Conservation (phyloP, 2,329 filamentous ascomycete genomes). For the Hansfordia pulvinata region DNA sequence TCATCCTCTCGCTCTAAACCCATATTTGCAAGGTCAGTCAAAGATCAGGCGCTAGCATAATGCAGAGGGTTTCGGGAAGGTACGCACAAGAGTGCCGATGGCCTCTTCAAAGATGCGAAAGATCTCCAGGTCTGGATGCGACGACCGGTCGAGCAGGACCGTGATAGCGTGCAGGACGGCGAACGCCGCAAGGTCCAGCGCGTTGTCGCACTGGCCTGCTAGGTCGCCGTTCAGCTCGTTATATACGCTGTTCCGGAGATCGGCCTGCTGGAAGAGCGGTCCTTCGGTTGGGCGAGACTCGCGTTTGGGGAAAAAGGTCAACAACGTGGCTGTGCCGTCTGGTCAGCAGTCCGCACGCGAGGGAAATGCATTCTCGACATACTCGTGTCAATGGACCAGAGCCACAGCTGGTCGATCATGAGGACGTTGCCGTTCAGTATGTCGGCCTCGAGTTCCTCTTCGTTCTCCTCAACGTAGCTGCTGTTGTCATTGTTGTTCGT, state of each 20-base stretch:
- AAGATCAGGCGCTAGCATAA: too few relatives aligned
- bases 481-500: neutral
- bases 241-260: slow-evolving; percentile 49
- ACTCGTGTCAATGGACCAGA: slow-evolving; percentile 43
- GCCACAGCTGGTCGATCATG: slow-evolving; percentile 57
- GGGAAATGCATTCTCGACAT: slow-evolving; percentile 16
- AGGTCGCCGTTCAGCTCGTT: slow-evolving; percentile 53
- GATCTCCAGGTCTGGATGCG: slow-evolving; percentile 47
- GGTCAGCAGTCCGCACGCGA: neutral
- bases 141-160: slow-evolving; percentile 43
- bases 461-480: slow-evolving; percentile 15
- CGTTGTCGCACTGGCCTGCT: slow-evolving; percentile 46
- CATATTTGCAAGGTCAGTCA: slow-evolving; percentile 3
- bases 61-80: neutral
- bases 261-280: slow-evolving; percentile 43
- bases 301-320: slow-evolving; percentile 41
- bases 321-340: slow-evolving; percentile 25
- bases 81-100: slow-evolving; percentile 42
- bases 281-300: slow-evolving; percentile 41
- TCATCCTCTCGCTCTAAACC: slow-evolving; percentile 46
- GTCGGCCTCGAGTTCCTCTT: slow-evolving; percentile 17
- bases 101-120: slow-evolving; percentile 55
- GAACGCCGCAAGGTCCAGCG: slow-evolving; percentile 48
- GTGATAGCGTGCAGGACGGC: slow-evolving; percentile 47
- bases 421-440: slow-evolving; percentile 41